These are phyloP conservation scores for Clausena lansium DNA, from an alignment of 345 rosid species.

Conservation along the genomic window DNA sequence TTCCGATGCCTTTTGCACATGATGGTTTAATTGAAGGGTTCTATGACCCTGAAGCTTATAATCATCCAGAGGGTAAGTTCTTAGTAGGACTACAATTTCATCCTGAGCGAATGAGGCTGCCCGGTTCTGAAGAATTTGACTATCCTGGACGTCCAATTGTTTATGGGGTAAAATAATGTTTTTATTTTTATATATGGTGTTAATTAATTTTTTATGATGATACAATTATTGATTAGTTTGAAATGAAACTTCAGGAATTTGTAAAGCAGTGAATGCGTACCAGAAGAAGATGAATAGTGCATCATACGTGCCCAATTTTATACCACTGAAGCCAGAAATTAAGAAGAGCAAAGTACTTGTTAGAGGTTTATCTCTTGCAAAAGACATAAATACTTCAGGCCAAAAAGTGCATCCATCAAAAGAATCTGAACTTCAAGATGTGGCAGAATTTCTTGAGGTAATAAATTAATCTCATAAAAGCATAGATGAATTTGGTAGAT, in stretches of 20 bases:
- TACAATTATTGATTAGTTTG: neutral
- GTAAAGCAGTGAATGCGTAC: constrained; percentile 78
- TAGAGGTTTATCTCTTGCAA: constrained; percentile 74
- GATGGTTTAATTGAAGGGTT: constrained; percentile 88
- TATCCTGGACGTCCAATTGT: constrained; percentile 80
- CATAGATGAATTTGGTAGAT: neutral
- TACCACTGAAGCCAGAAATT: constrained; percentile 45
- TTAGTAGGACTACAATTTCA: constrained; percentile 82
- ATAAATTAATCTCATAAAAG: neutral
- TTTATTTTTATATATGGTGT: too few species aligned
- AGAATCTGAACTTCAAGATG: constrained; percentile 57
- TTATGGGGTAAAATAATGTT: constrained; percentile 51
- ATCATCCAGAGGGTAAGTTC: constrained; percentile 73
- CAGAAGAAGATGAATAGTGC: constrained; percentile 65
- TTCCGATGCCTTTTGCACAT: constrained; percentile 72
- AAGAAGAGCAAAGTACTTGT: constrained; percentile 42
- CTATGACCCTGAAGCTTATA: constrained; percentile 71
- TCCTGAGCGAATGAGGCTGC: constrained; percentile 73
- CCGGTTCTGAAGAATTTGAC: constrained; percentile 55
- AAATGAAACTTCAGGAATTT: constrained; percentile 49
- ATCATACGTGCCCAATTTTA: constrained; percentile 31
- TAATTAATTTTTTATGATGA: neutral
- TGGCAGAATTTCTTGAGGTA: constrained; percentile 82
- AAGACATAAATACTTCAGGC: constrained; percentile 44
- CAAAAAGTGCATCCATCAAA: constrained; percentile 36